These are phyloP conservation scores for Trametes sanguinea DNA, from an alignment of 768 basidiomycete species.

Conservation along the genomic window DNA sequence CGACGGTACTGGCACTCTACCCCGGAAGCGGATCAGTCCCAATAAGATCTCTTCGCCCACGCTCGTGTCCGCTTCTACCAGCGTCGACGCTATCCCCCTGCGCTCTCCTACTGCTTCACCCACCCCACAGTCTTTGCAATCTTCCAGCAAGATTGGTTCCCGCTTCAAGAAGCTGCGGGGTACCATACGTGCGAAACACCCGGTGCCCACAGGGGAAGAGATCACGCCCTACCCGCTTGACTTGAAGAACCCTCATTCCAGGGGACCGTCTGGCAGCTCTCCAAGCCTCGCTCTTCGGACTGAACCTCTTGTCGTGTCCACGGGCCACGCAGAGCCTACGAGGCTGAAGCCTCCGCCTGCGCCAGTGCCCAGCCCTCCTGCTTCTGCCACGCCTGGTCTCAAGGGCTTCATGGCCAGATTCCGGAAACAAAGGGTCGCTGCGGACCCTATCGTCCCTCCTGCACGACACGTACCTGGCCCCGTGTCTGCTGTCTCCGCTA, in stretches of 20 bases:
- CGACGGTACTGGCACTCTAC: constrained; percentile 26
- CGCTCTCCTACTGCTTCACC: constrained; percentile 29
- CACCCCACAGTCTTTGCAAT: constrained; percentile 22
- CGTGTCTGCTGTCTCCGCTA: constrained; percentile 8
- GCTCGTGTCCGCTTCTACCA: constrained; percentile 44
- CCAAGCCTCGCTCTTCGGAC: constrained; percentile 38
- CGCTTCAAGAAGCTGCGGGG: constrained; percentile 74
- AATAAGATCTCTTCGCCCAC: constrained; percentile 43
- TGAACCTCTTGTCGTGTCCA: constrained; percentile 24
- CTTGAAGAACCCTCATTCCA: constrained; percentile 36
- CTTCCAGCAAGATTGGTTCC: constrained; percentile 56
- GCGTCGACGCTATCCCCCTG: constrained; percentile 36
- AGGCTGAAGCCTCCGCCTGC: constrained; percentile 52
- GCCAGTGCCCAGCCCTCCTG: constrained; percentile 57
- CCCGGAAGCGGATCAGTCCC: constrained; percentile 37
- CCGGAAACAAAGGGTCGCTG: constrained; percentile 41
- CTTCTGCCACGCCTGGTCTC: constrained; percentile 70
- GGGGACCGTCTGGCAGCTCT: constrained; percentile 37
- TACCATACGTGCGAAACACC: constrained; percentile 59
- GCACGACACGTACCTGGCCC: constrained; percentile 13
- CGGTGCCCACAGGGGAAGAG: constrained; percentile 51
- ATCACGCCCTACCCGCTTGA: constrained; percentile 47
- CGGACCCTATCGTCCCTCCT: constrained; percentile 12
- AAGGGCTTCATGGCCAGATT: constrained; percentile 84
- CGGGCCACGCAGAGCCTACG: constrained; percentile 52